phyloP scores from a whole-genome alignment of 139 green algal genomes.

The Micractinium conductrix region DNA sequence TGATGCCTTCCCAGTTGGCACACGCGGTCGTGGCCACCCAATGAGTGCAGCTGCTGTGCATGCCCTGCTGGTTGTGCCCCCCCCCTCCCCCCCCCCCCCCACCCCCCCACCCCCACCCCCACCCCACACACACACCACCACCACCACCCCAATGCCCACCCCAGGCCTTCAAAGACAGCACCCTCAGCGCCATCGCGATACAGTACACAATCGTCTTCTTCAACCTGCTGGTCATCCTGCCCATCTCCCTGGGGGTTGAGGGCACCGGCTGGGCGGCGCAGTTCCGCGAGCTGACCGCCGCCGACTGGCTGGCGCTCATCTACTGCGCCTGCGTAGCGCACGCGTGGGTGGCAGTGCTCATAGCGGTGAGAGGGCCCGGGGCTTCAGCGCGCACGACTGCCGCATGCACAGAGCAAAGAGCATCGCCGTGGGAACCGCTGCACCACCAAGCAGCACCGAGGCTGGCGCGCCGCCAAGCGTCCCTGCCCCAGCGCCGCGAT shows the following conservation, averaged over 20 bases:
- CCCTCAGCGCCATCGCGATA: not conserved
- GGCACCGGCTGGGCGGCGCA: slow-evolving; percentile 1
- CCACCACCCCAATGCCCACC: too few relatives aligned
- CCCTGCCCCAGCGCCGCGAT: not conserved
- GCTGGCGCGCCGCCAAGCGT: not conserved
- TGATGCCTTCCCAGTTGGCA: too few relatives aligned
- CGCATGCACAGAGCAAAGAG: not conserved
- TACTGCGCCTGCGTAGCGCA: slow-evolving; percentile 24
- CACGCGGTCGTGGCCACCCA: too few relatives aligned
- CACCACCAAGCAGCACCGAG: not conserved
- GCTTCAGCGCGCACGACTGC: not conserved
- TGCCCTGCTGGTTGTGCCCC: too few relatives aligned
- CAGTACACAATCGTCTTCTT: slow-evolving; percentile 11
- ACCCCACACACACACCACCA: not conserved
- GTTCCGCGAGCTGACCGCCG: not conserved
- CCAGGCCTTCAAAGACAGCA: not conserved
- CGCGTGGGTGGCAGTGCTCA: not conserved
- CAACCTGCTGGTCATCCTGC: slow-evolving; percentile 7
- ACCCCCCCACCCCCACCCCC: not conserved
- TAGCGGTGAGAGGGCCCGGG: not conserved
- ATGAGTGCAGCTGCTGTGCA: too few relatives aligned
- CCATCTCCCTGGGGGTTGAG: slow-evolving; percentile 17
- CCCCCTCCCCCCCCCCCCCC: not conserved
- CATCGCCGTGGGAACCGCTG: not conserved
- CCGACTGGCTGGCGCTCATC: slow-evolving; percentile 6